These are phyloP conservation scores for Filobasidium wieringae DNA, from an alignment of 768 basidiomycete species.

Conservation along the genomic window DNA sequence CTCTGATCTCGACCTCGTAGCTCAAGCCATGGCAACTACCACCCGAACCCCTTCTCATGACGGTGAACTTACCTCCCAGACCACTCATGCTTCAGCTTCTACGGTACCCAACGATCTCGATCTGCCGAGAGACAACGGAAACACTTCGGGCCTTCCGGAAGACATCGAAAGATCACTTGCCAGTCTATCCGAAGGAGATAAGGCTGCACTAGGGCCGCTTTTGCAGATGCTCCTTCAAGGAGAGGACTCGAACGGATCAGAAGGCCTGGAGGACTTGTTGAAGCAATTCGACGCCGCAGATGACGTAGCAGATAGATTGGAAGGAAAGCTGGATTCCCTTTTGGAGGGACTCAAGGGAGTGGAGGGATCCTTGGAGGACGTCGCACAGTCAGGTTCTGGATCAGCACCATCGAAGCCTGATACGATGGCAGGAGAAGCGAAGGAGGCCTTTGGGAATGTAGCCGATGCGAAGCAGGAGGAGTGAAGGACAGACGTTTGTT, in stretches of 20 bases:
- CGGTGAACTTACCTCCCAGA: background rate
- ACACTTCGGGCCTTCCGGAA: background rate
- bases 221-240: constrained; percentile 11
- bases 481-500: too few relatives aligned
- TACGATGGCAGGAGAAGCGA: constrained; percentile 9
- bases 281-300: constrained; percentile 31
- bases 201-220: constrained; percentile 18
- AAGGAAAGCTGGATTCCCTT: constrained; percentile 28
- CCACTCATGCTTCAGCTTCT: background rate
- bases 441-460: constrained; percentile 4
- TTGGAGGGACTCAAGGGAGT: constrained; percentile 20
- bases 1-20: constrained; percentile 33
- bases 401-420: constrained; percentile 3
- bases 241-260: constrained; percentile 12
- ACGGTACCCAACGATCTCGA: constrained; percentile 3
- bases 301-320: constrained; percentile 33
- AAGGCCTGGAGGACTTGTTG: constrained; percentile 22
- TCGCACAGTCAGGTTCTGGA: constrained; percentile 28
- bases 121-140: background rate
- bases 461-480: background rate
- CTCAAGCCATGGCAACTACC: constrained; percentile 27
- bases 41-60: background rate
- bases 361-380: constrained; percentile 36
- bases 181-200: constrained; percentile 18
- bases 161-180: constrained; percentile 1